These are phyloP conservation scores for Candida oleophila DNA, from an alignment of 805 yeast species.

Conservation along the genomic window DNA sequence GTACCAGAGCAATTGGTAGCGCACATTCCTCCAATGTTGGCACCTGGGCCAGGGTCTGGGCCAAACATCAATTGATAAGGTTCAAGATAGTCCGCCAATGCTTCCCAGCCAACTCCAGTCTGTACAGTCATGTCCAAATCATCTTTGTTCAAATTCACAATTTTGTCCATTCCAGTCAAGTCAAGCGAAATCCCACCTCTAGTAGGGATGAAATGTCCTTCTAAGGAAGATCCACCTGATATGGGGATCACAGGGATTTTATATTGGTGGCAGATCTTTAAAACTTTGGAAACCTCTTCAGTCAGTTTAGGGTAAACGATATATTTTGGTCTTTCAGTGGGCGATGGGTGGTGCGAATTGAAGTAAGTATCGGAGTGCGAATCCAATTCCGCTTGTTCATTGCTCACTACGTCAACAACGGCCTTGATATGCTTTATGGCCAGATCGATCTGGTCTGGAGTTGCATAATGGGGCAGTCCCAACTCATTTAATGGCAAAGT, in stretches of 20 bases:
- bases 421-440: slow-evolving; percentile 21
- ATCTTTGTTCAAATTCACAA: slow-evolving; percentile 53
- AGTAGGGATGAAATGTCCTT: slow-evolving; percentile 78
- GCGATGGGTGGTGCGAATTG: slow-evolving; percentile 32
- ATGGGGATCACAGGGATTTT: slow-evolving; percentile 73
- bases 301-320: slow-evolving; percentile 65
- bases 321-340: slow-evolving; percentile 30
- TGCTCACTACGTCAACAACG: slow-evolving; percentile 14
- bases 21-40: slow-evolving; percentile 76
- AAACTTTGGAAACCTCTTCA: slow-evolving; percentile 61
- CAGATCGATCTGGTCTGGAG: slow-evolving; percentile 14
- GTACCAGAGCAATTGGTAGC: slow-evolving; percentile 81
- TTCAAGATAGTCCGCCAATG: slow-evolving; percentile 43
- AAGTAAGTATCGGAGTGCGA: slow-evolving; percentile 34
- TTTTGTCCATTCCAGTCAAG: slow-evolving; percentile 55
- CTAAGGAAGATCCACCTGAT: slow-evolving; percentile 77
- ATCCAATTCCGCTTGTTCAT: slow-evolving; percentile 18
- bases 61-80: slow-evolving; percentile 58
- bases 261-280: slow-evolving; percentile 61
- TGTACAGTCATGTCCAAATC: slow-evolving; percentile 75
- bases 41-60: slow-evolving; percentile 79
- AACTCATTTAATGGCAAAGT: slow-evolving; percentile 16
- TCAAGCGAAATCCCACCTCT: slow-evolving; percentile 64
- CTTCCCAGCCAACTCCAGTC: slow-evolving; percentile 82
- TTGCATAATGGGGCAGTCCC: slow-evolving; percentile 23